Evolutionary conservation across 345 rosid species (phyloP), one percentile per base, ranked within the genome.

Genomic region (Populus pruinosa): DNA sequence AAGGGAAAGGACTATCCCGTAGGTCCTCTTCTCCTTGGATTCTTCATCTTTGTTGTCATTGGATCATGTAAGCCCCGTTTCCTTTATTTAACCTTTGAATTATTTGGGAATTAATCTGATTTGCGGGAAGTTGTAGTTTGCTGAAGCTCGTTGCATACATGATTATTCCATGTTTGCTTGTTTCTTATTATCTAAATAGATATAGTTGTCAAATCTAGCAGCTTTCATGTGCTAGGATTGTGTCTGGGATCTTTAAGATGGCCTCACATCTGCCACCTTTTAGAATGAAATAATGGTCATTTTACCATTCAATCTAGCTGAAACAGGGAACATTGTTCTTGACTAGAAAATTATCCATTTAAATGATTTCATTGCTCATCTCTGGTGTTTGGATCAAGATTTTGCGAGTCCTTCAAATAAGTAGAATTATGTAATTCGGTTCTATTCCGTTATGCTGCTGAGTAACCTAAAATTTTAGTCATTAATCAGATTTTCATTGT

Each of bases 1-100:
- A 96, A 93, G 87, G 94, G 93, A 35, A 93, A 90, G 80, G 94
- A 92, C 78, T 96, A 90, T 79, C 94, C 99, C 2, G 97, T 93
- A 9, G 97, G 97, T 21, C 99, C 99, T 2, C n/a, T 96, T 69
- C 83, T 96, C 14, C 95, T 96, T 27, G 99, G 98, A 5, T 96
- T 96, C 92, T 96, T 96, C 76, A 69, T 96, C 13, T 96, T 96
- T 56, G 97, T 96, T 9, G 97, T 92, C 87, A 90, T 93, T 67
- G 99, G 99, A 12, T 96, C 99, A 79, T 93, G 99, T 96, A 25
- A 84, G 92, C 47, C 77, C 70, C 38, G 27, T 63, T 21, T 11
- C 21, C 18, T 4, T 36, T 43, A 2, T 43, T 41, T 43, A 2
- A 0, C 12, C 13, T 43, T 10, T 2, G 10, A 4, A 43, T 43